Evolutionary conservation across 306 rosid genomes (phyloP).

Genomic region (Quercus gilva): DNA sequence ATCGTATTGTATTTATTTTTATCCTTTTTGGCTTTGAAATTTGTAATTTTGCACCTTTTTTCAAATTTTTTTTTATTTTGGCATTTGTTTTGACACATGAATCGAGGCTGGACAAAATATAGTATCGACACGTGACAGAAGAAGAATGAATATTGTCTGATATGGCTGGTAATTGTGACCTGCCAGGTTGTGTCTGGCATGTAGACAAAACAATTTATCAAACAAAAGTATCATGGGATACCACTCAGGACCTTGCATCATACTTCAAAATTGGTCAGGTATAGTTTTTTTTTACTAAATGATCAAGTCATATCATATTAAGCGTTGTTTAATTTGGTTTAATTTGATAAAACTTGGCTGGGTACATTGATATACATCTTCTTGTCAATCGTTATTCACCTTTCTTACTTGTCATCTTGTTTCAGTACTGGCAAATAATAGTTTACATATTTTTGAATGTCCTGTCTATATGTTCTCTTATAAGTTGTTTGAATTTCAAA

Average conservation of each 20-base stretch:
- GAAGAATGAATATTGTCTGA: too few relatives aligned
- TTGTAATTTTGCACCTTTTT: too few relatives aligned
- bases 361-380: not conserved
- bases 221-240: slow-evolving; percentile 94
- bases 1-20: too few relatives aligned
- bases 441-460: not conserved
- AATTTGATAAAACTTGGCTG: not conserved
- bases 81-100: too few relatives aligned
- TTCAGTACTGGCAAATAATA: not conserved
- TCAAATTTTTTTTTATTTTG: too few relatives aligned
- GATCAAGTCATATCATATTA: not conserved
- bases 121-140: too few relatives aligned
- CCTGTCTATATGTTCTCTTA: too few relatives aligned
- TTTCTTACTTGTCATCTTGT: not conserved
- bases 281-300: slow-evolving; percentile 9
- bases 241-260: slow-evolving; percentile 60
- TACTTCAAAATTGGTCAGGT: slow-evolving; percentile 93
- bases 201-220: slow-evolving; percentile 46
- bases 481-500: slow-evolving; percentile 7
- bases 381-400: not conserved
- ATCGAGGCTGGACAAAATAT: rapidly evolving
- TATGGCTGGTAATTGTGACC: too few relatives aligned
- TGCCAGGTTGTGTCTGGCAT: too few relatives aligned
- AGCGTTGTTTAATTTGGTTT: not conserved
- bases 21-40: too few relatives aligned